Base-by-base conservation (phyloP, 2,329 filamentous ascomycete genomes). In the Alternaria gansuensis region DNA sequence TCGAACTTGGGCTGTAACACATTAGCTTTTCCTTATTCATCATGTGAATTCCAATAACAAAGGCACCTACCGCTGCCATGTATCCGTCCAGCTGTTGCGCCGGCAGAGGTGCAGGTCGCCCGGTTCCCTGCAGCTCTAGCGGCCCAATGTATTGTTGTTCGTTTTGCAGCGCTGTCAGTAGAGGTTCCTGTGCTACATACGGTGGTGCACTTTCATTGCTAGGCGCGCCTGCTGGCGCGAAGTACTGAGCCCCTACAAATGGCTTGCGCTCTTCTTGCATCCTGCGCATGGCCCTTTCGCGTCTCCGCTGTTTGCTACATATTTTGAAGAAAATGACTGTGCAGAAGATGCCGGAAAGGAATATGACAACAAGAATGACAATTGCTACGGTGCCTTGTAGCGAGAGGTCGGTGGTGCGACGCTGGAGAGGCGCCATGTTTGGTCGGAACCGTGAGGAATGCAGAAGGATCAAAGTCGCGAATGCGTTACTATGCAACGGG, bases 31-130 rank as follows among this genome's bases (percentile, higher is more conserved):
- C 7, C 5, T 9, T 21, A 8, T 17, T 7, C 3, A 13, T 3
- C 13, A 7, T 9, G 3, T 33, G 5, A n/a, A 17, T n/a, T 14
- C 11, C 11, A 10, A 4, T 17, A 17, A 29, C 3, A n/a, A 24
- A 4, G 10, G 11, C 6, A 56, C 52, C 28, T 39, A 58, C 59
- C 28, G 36, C 51, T 29, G 44, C 56, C 29, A 40, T 44, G 24
- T 56, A 56, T 3, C 61, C 61, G 31, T 64, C 59, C 26, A 64
- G 39, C 29, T 66, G 53, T 11, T 60, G 63, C 9, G 39, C 37
- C 24, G 48, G 45, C 9, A 11, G 24, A 33, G 9, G 41, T 8
- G 23, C 26, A 9, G 39, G 28, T 8, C 46, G 51, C n/a, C 14
- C 56, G 37, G 29, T 36, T 29, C 56, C 55, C 14, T 64, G 58